These are phyloP conservation scores for Podospora sp. DNA, from an alignment of 495 filamentous ascomycete species.

Conservation along the genomic window DNA sequence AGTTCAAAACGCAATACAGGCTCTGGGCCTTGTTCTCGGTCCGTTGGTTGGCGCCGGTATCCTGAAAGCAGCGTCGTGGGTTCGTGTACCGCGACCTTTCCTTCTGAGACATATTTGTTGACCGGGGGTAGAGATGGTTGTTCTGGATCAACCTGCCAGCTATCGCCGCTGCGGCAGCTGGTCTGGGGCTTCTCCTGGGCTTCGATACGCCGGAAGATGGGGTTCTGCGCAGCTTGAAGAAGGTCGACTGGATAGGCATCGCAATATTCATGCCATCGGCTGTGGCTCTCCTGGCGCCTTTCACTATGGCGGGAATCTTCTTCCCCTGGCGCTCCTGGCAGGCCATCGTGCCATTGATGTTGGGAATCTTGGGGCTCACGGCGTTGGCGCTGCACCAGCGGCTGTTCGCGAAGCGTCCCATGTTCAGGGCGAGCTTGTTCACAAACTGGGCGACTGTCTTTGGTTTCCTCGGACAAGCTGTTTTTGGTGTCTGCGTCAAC, in stretches of 20 bases:
- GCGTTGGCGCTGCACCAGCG: constrained; percentile 56
- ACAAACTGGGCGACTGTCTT: constrained; percentile 42
- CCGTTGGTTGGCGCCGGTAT: constrained; percentile 30
- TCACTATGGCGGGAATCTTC: constrained; percentile 59
- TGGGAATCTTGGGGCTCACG: constrained; percentile 53
- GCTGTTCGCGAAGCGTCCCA: constrained; percentile 48
- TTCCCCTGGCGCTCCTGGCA: constrained; percentile 58
- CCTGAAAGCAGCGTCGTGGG: constrained; percentile 65
- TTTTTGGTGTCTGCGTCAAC: constrained; percentile 47
- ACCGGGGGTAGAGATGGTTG: constrained; percentile 28
- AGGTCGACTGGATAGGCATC: constrained; percentile 64
- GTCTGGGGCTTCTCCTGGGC: constrained; percentile 43
- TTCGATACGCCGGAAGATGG: constrained; percentile 32
- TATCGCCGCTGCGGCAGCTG: constrained; percentile 37
- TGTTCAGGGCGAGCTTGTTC: constrained; percentile 52
- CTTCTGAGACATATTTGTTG: background rate
- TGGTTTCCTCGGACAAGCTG: constrained; percentile 47
- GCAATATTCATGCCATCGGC: constrained; percentile 55
- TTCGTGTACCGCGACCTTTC: constrained; percentile 63
- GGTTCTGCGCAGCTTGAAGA: constrained; percentile 44
- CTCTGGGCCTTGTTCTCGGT: constrained; percentile 26
- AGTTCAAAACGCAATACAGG: constrained; percentile 40
- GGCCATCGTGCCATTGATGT: constrained; percentile 58
- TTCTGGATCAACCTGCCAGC: constrained; percentile 51
- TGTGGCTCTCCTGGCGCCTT: constrained; percentile 52